Conservation (phyloP, 192 early-diverging fungal genomes). For the Oehlia diaphana region DNA sequence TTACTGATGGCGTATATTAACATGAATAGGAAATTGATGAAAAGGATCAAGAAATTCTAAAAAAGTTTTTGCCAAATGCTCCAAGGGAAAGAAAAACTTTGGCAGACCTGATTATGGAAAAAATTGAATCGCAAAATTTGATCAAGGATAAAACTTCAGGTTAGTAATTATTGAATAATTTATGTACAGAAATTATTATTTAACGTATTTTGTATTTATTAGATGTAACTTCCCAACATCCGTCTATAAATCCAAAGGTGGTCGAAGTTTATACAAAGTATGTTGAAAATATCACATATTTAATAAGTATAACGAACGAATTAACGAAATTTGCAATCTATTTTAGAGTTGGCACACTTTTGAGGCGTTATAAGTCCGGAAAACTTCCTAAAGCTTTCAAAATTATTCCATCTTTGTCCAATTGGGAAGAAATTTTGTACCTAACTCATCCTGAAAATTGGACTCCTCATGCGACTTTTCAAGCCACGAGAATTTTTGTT, state of each 20-base stretch:
- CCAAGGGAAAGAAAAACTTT: conserved; percentile 85
- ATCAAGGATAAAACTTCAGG: conserved; percentile 35
- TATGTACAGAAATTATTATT: conserved; percentile 22
- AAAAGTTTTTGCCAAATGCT: conserved; percentile 87
- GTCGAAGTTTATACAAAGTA: conserved; percentile 92
- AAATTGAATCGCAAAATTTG: conserved; percentile 80
- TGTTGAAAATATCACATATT: conserved; percentile 17
- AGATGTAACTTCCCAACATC: conserved; percentile 39
- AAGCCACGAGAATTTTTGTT: conserved; percentile 95
- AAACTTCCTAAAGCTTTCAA: conserved; percentile 98
- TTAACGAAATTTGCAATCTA: neutral
- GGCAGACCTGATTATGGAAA: conserved; percentile 95
- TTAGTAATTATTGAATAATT: conserved; percentile 5
- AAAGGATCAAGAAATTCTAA: conserved; percentile 77
- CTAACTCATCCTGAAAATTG: conserved; percentile 88
- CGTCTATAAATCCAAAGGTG: conserved; percentile 82
- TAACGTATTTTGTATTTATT: neutral
- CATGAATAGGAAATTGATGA: conserved; percentile 69
- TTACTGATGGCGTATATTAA: neutral
- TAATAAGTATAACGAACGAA: neutral
- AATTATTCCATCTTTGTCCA: conserved; percentile 90
- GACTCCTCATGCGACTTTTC: conserved; percentile 96
- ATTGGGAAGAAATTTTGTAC: conserved; percentile 98
- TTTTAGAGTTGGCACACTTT: conserved; percentile 74
- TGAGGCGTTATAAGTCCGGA: conserved; percentile 92